Conservation (phyloP, 139 green algal genomes). For the Chara braunii region DNA sequence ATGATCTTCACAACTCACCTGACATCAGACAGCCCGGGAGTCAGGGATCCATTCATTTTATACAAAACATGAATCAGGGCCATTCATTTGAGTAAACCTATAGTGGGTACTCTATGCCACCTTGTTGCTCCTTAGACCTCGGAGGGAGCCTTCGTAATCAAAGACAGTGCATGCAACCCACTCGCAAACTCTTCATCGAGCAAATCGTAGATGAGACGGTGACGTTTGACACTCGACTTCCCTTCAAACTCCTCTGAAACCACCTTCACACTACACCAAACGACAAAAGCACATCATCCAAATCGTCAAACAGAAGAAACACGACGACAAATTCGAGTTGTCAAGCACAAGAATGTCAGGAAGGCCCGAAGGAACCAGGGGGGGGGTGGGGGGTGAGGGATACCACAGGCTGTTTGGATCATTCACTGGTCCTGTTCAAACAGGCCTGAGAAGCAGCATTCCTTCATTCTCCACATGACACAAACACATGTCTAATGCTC, state of each 20-base stretch:
- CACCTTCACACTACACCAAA: constrained; percentile 37
- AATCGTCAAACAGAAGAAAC: neutral
- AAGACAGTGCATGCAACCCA: constrained; percentile 36
- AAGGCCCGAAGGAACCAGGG: neutral
- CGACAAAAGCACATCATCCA: too few species aligned
- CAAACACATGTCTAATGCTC: too few species aligned
- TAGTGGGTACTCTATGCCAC: too few species aligned
- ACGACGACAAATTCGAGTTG: neutral
- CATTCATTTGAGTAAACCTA: too few species aligned
- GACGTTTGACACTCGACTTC: constrained; percentile 27
- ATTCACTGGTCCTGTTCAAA: neutral
- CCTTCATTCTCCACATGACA: too few species aligned
- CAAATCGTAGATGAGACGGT: constrained; percentile 40
- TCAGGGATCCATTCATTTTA: too few species aligned
- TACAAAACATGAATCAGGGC: too few species aligned
- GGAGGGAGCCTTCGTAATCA: constrained; percentile 26
- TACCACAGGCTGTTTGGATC: neutral
- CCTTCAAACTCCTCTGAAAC: constrained; percentile 42
- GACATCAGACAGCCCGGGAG: too few species aligned
- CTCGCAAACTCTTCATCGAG: constrained; percentile 37
- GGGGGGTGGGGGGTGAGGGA: neutral
- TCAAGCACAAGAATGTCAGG: neutral
- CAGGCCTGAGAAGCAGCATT: too few species aligned
- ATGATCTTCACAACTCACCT: too few species aligned
- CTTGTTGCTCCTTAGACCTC: too few species aligned